These are phyloP conservation scores for Pythium plurisporium DNA, from an alignment of 352 stramenopile genomes.

Conservation along the genomic window DNA sequence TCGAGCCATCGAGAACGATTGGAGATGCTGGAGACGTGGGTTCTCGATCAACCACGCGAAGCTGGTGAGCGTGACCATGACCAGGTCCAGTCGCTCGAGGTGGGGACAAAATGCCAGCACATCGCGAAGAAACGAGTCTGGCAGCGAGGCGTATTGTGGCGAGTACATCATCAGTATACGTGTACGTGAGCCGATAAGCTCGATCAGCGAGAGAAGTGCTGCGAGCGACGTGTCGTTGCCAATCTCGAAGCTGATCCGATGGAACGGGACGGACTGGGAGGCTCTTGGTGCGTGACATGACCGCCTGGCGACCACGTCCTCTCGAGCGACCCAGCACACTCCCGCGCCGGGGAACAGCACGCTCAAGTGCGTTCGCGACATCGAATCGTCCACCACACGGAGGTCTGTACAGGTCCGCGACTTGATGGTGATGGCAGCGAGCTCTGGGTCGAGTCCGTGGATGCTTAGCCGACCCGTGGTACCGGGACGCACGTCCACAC, in stretches of 20 bases:
- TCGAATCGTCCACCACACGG: conserved; percentile 4
- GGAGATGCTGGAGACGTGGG: background rate
- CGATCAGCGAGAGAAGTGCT: background rate
- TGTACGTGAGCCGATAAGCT: background rate
- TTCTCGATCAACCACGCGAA: background rate
- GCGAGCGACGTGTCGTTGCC: background rate
- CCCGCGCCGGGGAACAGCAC: conserved; percentile 2
- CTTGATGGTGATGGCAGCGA: background rate
- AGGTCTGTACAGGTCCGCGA: background rate
- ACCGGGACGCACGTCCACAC: background rate
- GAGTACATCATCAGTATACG: background rate
- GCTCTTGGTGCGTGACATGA: too few species aligned
- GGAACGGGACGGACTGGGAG: background rate
- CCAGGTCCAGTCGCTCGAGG: conserved; percentile 1
- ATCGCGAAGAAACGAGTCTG: background rate
- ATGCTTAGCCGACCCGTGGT: background rate
- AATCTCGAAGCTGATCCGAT: background rate
- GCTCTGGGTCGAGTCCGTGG: background rate
- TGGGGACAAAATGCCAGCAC: background rate
- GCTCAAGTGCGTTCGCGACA: background rate
- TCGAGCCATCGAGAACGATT: background rate
- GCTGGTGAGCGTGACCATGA: background rate
- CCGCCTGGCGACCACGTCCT: background rate
- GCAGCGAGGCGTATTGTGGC: background rate
- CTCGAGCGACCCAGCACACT: background rate